Conservation (phyloP, 2,329 filamentous ascomycete genomes). For the Ambrosiella xylebori region DNA sequence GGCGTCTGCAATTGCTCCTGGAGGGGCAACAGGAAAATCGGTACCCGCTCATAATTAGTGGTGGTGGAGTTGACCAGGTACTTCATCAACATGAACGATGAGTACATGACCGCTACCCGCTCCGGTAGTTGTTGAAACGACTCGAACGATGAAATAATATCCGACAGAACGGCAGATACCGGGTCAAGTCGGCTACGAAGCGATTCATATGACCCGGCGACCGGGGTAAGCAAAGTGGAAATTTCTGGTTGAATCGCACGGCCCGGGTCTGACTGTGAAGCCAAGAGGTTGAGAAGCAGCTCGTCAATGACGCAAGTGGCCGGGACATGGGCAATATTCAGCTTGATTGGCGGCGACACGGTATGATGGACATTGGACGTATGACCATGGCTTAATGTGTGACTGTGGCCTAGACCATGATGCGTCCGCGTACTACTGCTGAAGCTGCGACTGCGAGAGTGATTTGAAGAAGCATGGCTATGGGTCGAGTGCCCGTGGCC, state of each 20-base stretch:
- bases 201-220: background rate
- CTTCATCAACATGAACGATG: constrained; percentile 74
- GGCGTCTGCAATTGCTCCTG: constrained; percentile 46
- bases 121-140: constrained; percentile 64
- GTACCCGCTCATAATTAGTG: constrained; percentile 64
- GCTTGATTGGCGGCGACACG: background rate
- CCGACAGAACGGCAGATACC: constrained; percentile 68
- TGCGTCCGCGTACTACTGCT: background rate
- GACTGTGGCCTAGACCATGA: background rate
- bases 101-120: constrained; percentile 62
- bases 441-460: background rate
- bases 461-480: background rate
- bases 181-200: constrained; percentile 19
- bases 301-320: constrained; percentile 10
- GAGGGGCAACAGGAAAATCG: constrained; percentile 52
- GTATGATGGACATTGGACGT: background rate
- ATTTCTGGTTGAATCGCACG: constrained; percentile 9
- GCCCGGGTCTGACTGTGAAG: background rate
- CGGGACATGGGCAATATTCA: constrained; percentile 5
- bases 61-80: constrained; percentile 69
- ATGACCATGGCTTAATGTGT: background rate
- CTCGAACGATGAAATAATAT: constrained; percentile 71
- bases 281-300: constrained; percentile 7
- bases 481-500: background rate
- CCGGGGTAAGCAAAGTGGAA: constrained; percentile 6